Percentiles rank a stretch among this genome's conserved stretches.
phyloP scores from a whole-genome alignment of 768 basidiomycete genomes.

The Calocera viscosa region DNA sequence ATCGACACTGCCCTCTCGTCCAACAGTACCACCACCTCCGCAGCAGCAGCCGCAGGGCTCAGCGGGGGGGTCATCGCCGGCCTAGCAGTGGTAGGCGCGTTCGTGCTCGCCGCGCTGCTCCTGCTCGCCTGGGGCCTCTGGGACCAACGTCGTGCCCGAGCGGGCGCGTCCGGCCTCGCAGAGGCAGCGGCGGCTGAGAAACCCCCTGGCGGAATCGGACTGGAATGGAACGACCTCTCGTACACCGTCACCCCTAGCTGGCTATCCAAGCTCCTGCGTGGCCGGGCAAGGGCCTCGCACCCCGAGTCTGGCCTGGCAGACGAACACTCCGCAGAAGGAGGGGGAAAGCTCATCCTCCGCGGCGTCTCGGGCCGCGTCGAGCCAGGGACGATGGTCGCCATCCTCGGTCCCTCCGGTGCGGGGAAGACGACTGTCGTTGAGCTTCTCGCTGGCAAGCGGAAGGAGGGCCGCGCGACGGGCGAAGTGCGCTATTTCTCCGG shows the following conservation, averaged over 20 bases:
- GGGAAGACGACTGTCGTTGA: constrained; percentile 90
- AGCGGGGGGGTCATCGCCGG: constrained; percentile 82
- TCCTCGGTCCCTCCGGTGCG: constrained; percentile 74
- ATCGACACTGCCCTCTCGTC: constrained; percentile 42
- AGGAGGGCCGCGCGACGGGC: constrained; percentile 58
- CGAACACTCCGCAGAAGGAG: no score
- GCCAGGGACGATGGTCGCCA: constrained; percentile 79
- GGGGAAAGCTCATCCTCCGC: constrained; percentile 58
- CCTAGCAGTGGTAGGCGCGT: constrained; percentile 63
- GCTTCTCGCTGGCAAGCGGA: constrained; percentile 71
- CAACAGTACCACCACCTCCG: constrained; percentile 21
- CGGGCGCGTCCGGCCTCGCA: constrained; percentile 24
- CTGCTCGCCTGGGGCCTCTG: constrained; percentile 52
- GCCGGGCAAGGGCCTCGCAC: background rate
- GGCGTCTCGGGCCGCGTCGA: constrained; percentile 54
- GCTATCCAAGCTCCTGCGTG: background rate
- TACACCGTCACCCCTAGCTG: constrained; percentile 40
- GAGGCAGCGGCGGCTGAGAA: constrained; percentile 22
- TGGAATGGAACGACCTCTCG: constrained; percentile 56
- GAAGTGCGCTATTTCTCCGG: constrained; percentile 41
- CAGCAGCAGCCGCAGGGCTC: constrained; percentile 35
- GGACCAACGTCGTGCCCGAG: constrained; percentile 50
- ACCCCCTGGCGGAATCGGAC: constrained; percentile 39
- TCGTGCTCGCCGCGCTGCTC: constrained; percentile 46
- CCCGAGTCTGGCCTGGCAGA: background rate